Base-by-base conservation (phyloP, 305 asterid genomes). In the Solanum chacoense region DNA sequence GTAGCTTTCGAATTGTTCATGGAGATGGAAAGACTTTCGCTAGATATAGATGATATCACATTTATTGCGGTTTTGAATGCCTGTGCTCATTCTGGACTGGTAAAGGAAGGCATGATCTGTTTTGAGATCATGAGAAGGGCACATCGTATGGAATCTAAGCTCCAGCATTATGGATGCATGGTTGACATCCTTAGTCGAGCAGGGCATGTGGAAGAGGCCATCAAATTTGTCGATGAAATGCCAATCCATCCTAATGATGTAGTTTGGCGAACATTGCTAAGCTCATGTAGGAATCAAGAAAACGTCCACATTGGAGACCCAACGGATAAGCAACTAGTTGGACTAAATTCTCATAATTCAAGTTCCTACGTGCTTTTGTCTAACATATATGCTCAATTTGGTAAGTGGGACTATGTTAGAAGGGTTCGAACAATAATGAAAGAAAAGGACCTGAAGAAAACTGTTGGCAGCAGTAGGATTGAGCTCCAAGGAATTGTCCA, bases 111-210 rank as follows among this genome's bases (percentile, higher is more conserved):
- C 37, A 89, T 94, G 13, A 88, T 95, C 67, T 95, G 97, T 90
- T 96, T 95, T 13, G 96, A 96, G 80, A 91, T 94, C 34, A 93
- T 95, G 97, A 93, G 95, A 94, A 93, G 95, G 89, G 80, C 88
- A 81, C 95, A 95, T 91, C 90, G 81, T 88, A 84, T 95, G 77
- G 89, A 45, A 88, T 98, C 99, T 0, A 95, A 94, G 89, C 89
- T 95, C 75, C 96, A 93, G 74, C 99, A 96, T 45, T 96, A 95
- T 26, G 98, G 98, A 55, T 96, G 98, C 93, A 83, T 96, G 90
- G 96, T 96, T 42, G 99, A 96, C 91, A 90, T 95, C 65, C 95
- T 95, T 76, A 93, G 96, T 89, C 89, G 98, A 78, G 95, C 94
- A 16, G 98, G 98, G 87, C 92, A 65, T 78, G 80, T 96, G 7